Percentiles rank a stretch among this genome's conserved stretches.
These are phyloP conservation scores for Heritiera fomes DNA, from an alignment of 345 rosid species.

Conservation along the genomic window DNA sequence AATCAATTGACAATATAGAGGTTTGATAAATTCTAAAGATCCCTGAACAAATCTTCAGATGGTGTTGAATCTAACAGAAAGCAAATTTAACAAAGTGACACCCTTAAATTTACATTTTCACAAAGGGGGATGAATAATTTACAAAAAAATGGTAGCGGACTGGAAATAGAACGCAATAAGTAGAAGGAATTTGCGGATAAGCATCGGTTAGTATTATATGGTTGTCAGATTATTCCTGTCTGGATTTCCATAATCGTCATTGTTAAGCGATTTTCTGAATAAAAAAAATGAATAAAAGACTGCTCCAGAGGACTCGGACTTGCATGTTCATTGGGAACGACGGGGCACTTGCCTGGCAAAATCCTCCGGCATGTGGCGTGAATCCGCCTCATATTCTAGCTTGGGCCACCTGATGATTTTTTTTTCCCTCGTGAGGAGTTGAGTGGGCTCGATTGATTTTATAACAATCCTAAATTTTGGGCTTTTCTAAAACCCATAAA, in stretches of 20 bases:
- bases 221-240: not conserved
- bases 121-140: too few species aligned
- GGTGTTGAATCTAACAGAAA: too few species aligned
- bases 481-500: not conserved
- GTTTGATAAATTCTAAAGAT: too few species aligned
- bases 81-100: too few species aligned
- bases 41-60: too few species aligned
- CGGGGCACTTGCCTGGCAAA: conserved; percentile 13
- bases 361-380: too few species aligned
- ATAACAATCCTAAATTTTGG: not conserved
- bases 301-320: not conserved
- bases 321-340: conserved; percentile 9
- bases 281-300: too few species aligned
- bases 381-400: not conserved
- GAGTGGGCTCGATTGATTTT: not conserved
- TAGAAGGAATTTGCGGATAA: not conserved
- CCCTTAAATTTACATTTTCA: too few species aligned
- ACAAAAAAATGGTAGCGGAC: too few species aligned
- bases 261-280: not conserved
- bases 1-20: too few species aligned
- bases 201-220: not conserved
- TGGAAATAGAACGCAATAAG: not conserved
- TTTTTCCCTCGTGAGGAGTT: not conserved
- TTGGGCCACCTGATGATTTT: not conserved
- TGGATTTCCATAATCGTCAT: not conserved